Percentiles rank a stretch among this genome's conserved stretches.
phyloP scores from a whole-genome alignment of 805 yeast species.

The Saccharomycopsis sp. region DNA sequence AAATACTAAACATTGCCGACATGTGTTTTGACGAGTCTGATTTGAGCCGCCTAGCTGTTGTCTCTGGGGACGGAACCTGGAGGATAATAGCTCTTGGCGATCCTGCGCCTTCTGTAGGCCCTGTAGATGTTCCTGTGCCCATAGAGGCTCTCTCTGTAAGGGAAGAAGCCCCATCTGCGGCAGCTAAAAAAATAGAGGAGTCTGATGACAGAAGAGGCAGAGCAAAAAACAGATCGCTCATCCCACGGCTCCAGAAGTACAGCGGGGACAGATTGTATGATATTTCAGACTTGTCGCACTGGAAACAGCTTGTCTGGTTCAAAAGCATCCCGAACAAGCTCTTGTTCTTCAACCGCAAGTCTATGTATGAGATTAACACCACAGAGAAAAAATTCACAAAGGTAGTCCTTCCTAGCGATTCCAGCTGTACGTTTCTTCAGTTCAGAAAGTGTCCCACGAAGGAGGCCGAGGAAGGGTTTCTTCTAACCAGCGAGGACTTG shows the following conservation, averaged over 20 bases:
- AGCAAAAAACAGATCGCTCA: slow-evolving; percentile 11
- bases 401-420: not conserved
- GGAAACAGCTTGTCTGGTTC: slow-evolving; percentile 45
- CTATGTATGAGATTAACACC: slow-evolving; percentile 26
- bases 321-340: slow-evolving; percentile 28
- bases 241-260: not conserved
- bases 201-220: too few species aligned
- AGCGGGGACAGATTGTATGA: slow-evolving; percentile 32
- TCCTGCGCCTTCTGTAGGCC: too few species aligned
- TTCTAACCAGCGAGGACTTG: not conserved
- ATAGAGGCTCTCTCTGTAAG: not conserved
- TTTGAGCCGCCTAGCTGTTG: slow-evolving; percentile 31
- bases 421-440: not conserved
- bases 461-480: slow-evolving; percentile 13
- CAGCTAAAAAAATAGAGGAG: not conserved
- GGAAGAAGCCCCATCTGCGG: not conserved
- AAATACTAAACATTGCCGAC: slow-evolving; percentile 34
- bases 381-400: not conserved
- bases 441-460: not conserved
- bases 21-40: slow-evolving; percentile 40
- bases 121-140: too few species aligned
- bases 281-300: slow-evolving; percentile 46
- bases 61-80: slow-evolving; percentile 52
- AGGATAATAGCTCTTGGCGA: slow-evolving; percentile 22
- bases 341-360: slow-evolving; percentile 37